Percentiles rank a stretch among this genome's conserved stretches.
Evolutionary conservation across 768 basidiomycete species (phyloP).

Genomic region (Leccinum barrowsii): DNA sequence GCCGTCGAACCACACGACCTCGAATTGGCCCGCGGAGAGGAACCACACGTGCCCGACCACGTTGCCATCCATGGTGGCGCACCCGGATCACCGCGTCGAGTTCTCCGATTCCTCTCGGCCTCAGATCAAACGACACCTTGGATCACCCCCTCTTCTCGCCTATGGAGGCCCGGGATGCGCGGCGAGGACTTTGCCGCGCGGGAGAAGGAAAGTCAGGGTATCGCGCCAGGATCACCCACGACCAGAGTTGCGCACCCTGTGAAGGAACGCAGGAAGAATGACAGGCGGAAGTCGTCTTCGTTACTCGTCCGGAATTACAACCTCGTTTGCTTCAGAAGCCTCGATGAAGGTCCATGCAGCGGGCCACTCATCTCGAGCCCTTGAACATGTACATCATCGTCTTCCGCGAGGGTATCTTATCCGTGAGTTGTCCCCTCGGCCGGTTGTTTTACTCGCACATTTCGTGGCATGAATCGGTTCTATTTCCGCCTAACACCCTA

Average conservation of each 20-base stretch:
- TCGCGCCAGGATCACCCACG: constrained; percentile 37
- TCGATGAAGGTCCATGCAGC: constrained; percentile 99
- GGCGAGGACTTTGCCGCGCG: constrained; percentile 65
- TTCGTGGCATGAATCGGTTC: constrained; percentile 51
- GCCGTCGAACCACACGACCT: constrained; percentile 48
- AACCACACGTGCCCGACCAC: constrained; percentile 12
- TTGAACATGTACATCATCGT: constrained; percentile 99
- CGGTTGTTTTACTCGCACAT: not conserved
- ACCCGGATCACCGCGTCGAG: constrained; percentile 1
- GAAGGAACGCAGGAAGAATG: constrained; percentile 9
- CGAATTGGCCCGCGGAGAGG: constrained; percentile 37
- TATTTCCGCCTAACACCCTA: constrained; percentile 97
- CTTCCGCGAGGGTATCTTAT: constrained; percentile 93
- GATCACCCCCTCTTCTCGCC: constrained; percentile 47
- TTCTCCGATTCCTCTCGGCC: constrained; percentile 25
- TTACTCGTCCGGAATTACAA: constrained; percentile 82
- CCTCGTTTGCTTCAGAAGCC: constrained; percentile 97
- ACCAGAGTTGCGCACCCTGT: constrained; percentile 13
- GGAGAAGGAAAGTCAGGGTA: constrained; percentile 65
- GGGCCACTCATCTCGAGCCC: constrained; percentile 90
- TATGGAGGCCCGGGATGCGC: constrained; percentile 12
- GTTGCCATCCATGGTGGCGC: constrained; percentile 1
- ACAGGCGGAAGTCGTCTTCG: constrained; percentile 2
- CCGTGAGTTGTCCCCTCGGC: constrained; percentile 49
- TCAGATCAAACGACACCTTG: constrained; percentile 41